Evolutionary conservation across 225 moss, liverwort and hornwort species (phyloP), one percentile per base, ranked within the genome.

Genomic region (Takakia lepidozioides): DNA sequence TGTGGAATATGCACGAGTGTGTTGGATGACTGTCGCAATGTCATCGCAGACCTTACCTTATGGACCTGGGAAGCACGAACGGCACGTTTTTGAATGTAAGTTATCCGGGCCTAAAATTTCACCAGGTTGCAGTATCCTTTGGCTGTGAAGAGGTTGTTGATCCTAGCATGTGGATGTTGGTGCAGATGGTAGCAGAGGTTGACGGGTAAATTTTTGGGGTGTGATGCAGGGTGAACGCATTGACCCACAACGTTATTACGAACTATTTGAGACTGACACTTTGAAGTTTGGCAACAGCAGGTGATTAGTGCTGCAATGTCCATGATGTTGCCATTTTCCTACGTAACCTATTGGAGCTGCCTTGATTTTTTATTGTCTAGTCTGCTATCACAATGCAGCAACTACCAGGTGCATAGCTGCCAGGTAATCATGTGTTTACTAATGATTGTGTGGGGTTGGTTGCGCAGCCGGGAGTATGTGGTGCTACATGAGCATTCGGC

Each of bases 51-150:
- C 98, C 98, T 32, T 98, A 98, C 36, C 49, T 98, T 19, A 98
- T 98, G 98, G 98, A 98, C 73, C 80, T 98, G 16, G 98, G 98
- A 51, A 91, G 91, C 72, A 98, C 98, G 40, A 98, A 98, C 61
- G 98, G 98, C 58, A 98, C 98, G 13, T 75, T 83, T 51, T 60
- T 98, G 55, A 98, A 98, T 65, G 95, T 98, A 61, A 75, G 85
- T 53, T 4, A 21, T 19, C 49, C 15, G n/a, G n/a, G n/a, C n/a
- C n/a, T n/a, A n/a, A n/a, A n/a, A n/a, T n/a, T n/a, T n/a, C n/a
- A n/a, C n/a, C n/a, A n/a, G n/a, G n/a, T n/a, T n/a, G n/a, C n/a
- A n/a, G n/a, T n/a, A n/a, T n/a, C n/a, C n/a, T n/a, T n/a, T n/a
- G n/a, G n/a, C n/a, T n/a, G n/a, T n/a, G n/a, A n/a, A n/a, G n/a